phyloP scores from a whole-genome alignment of 768 basidiomycete genomes.

The Leucocoprinus birnbaumii region DNA sequence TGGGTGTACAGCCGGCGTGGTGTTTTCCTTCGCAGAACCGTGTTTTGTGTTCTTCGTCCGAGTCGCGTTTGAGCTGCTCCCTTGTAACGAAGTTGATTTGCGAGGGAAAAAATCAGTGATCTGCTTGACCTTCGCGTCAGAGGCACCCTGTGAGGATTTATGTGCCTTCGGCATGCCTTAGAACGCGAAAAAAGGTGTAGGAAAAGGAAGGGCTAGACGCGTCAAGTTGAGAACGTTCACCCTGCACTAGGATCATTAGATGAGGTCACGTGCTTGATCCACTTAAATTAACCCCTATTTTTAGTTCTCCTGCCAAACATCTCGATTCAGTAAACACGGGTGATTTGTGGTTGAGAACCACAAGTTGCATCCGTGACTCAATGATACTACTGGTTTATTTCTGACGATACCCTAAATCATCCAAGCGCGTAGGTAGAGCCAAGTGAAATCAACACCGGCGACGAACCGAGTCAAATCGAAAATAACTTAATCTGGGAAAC shows the following conservation, averaged over 20 bases:
- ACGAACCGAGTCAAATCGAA: no score
- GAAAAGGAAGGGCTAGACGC: background rate
- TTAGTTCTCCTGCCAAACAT: no score
- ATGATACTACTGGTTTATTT: no score
- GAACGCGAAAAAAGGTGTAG: background rate
- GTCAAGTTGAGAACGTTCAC: background rate
- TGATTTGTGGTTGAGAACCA: no score
- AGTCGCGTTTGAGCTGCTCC: background rate
- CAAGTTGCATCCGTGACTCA: no score
- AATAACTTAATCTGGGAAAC: no score
- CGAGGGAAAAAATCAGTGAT: constrained; percentile 12
- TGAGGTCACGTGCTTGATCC: constrained; percentile 1
- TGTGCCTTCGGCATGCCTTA: constrained; percentile 8
- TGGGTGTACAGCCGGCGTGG: background rate
- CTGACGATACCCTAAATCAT: no score
- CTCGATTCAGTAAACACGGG: no score
- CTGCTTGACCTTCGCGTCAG: constrained; percentile 5
- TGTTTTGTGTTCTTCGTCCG: background rate
- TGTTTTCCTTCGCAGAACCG: background rate
- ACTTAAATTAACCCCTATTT: no score
- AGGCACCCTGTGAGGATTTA: constrained; percentile 3
- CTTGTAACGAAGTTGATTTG: constrained; percentile 1
- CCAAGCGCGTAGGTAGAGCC: no score
- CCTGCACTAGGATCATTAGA: background rate
- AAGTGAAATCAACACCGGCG: no score